phyloP scores from a whole-genome alignment of 257 asterid genomes.

The Solanum bukasovii region DNA sequence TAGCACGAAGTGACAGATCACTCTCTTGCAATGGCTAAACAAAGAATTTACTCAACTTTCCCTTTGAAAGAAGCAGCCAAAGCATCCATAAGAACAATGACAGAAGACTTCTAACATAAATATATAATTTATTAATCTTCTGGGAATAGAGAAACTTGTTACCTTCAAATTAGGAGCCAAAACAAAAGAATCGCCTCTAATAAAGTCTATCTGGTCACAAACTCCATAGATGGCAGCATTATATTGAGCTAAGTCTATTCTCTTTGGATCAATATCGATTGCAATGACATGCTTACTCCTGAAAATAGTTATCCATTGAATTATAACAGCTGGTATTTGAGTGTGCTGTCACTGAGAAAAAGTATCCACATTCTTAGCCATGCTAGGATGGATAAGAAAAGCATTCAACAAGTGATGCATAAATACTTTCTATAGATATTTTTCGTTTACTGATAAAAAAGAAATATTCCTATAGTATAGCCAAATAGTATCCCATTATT shows the following conservation, averaged over 20 bases:
- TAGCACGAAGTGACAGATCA: neutral
- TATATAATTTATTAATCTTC: neutral
- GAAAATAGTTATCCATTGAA: slow-evolving; percentile 6
- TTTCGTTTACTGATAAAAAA: neutral
- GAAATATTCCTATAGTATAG: neutral
- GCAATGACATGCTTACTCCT: slow-evolving; percentile 88
- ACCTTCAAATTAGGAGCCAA: slow-evolving; percentile 74
- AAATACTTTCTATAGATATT: neutral
- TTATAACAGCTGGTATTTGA: neutral
- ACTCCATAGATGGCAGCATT: slow-evolving; percentile 90
- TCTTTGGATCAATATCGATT: slow-evolving; percentile 76
- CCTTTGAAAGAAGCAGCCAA: neutral
- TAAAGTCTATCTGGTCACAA: slow-evolving; percentile 59
- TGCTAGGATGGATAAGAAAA: neutral
- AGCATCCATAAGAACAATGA: neutral
- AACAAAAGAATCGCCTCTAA: slow-evolving; percentile 63
- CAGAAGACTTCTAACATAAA: neutral
- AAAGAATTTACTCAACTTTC: neutral
- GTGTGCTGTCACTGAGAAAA: neutral
- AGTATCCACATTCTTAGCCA: neutral
- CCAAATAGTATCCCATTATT: neutral
- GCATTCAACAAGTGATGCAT: neutral
- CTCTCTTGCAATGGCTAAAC: too few relatives aligned
- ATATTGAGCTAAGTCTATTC: slow-evolving; percentile 62
- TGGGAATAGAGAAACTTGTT: slow-evolving; percentile 1